Conservation (phyloP, 345 rosid genomes). For the Rhodamnia rubescens region DNA sequence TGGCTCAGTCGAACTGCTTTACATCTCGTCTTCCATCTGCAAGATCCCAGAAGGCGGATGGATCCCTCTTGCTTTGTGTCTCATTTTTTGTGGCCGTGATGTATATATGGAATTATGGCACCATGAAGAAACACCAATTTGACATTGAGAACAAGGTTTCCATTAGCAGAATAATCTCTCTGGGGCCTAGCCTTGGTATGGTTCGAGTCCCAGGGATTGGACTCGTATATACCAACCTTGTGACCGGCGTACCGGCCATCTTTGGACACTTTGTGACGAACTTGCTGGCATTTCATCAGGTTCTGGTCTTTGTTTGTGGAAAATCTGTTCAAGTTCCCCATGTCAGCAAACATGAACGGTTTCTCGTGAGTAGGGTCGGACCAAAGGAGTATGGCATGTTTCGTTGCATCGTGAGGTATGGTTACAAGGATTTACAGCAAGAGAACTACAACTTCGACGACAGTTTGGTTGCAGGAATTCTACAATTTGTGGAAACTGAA, state of each 20-base stretch:
- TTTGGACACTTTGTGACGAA: constrained; percentile 83
- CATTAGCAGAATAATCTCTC: constrained; percentile 45
- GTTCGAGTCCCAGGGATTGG: constrained; percentile 85
- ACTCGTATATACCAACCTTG: constrained; percentile 55
- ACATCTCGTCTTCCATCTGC: constrained; percentile 50
- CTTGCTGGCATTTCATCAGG: constrained; percentile 69
- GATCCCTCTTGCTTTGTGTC: constrained; percentile 60
- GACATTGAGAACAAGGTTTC: constrained; percentile 76
- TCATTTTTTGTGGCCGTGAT: constrained; percentile 44
- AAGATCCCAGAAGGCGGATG: constrained; percentile 77
- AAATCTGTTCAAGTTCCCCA: constrained; percentile 77
- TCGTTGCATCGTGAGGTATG: constrained; percentile 75
- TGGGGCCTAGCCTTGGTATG: constrained; percentile 79
- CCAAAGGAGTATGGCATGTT: constrained; percentile 73
- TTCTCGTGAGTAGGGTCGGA: constrained; percentile 58
- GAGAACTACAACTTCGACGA: constrained; percentile 65
- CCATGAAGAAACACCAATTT: constrained; percentile 61
- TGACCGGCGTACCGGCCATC: constrained; percentile 68
- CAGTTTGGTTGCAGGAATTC: constrained; percentile 36
- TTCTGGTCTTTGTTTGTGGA: constrained; percentile 66
- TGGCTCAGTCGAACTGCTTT: constrained; percentile 60
- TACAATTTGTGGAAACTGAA: constrained; percentile 46
- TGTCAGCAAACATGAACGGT: constrained; percentile 46
- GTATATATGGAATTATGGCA: constrained; percentile 86
- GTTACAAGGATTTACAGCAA: constrained; percentile 68